These are phyloP conservation scores for Glomus cerebriforme DNA, from an alignment of 192 early-diverging fungal species.

Conservation along the genomic window DNA sequence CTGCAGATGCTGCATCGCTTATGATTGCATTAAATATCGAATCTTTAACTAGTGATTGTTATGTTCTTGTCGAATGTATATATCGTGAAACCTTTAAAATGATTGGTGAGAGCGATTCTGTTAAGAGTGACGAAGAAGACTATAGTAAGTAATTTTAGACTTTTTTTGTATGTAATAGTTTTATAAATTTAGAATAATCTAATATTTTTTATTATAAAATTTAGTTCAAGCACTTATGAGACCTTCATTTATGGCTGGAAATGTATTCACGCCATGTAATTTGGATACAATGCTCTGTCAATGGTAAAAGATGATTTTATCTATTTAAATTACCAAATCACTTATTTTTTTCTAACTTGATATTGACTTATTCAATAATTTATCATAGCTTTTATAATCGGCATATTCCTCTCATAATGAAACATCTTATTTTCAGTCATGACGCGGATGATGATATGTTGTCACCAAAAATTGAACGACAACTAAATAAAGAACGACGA, in stretches of 20 bases:
- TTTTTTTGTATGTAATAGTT: conserved; percentile 1
- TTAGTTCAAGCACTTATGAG: conserved; percentile 62
- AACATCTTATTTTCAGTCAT: background rate
- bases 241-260: conserved; percentile 71
- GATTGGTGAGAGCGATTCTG: conserved; percentile 63
- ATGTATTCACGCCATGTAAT: conserved; percentile 71
- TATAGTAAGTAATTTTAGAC: conserved; percentile 10
- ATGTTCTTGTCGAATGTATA: conserved; percentile 73
- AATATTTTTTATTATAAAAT: background rate
- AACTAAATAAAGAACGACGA: background rate
- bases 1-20: conserved; percentile 65
- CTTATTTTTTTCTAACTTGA: conserved; percentile 26
- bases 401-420: background rate
- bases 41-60: conserved; percentile 54
- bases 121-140: conserved; percentile 56
- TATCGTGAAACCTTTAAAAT: conserved; percentile 77
- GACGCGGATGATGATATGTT: background rate
- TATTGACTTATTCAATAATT: background rate
- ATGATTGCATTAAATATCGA: conserved; percentile 70
- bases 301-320: conserved; percentile 36
- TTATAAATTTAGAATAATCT: background rate
- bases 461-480: background rate
- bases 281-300: conserved; percentile 73
- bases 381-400: background rate
- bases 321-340: background rate